A percentile compares a stretch with the other conserved stretches of the same genome.
Evolutionary conservation across 202 grass and related monocot species (phyloP).

Genomic region (Miscanthus sacchariflorus): DNA sequence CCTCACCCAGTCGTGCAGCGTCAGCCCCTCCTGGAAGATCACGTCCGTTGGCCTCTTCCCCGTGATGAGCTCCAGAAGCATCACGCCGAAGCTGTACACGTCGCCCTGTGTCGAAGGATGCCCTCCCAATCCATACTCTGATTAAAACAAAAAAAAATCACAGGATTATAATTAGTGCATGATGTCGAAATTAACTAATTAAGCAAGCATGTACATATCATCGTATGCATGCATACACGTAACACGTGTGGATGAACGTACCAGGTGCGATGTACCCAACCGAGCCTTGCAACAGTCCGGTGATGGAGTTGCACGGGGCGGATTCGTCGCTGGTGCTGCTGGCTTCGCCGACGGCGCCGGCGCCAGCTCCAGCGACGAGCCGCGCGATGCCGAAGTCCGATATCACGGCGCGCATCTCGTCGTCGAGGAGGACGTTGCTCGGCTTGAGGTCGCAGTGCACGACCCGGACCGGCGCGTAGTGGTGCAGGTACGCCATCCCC

Average conservation of each 20-base stretch:
- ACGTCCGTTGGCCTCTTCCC: constrained; percentile 78
- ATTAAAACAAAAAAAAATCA: not conserved
- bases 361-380: constrained; percentile 40
- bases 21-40: constrained; percentile 75
- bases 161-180: not conserved
- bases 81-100: constrained; percentile 92
- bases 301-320: constrained; percentile 74
- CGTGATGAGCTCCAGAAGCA: constrained; percentile 73
- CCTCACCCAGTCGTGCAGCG: constrained; percentile 80
- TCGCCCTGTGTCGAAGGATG: constrained; percentile 70
- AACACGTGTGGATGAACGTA: constrained; percentile 24
- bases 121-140: constrained; percentile 81
- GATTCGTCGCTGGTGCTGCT: constrained; percentile 45
- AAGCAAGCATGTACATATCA: not conserved
- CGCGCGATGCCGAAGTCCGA: constrained; percentile 69
- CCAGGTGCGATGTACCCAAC: constrained; percentile 95
- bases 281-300: constrained; percentile 77
- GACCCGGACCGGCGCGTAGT: constrained; percentile 69
- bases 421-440: constrained; percentile 77
- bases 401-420: constrained; percentile 71
- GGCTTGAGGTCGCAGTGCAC: constrained; percentile 81
- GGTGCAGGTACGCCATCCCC: constrained; percentile 75
- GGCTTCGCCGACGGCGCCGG: constrained; percentile 22
- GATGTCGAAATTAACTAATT: not conserved
- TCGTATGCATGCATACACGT: not conserved